Base-by-base conservation (phyloP, 257 asterid genomes). In the Dorcoceras hygrometricum region DNA sequence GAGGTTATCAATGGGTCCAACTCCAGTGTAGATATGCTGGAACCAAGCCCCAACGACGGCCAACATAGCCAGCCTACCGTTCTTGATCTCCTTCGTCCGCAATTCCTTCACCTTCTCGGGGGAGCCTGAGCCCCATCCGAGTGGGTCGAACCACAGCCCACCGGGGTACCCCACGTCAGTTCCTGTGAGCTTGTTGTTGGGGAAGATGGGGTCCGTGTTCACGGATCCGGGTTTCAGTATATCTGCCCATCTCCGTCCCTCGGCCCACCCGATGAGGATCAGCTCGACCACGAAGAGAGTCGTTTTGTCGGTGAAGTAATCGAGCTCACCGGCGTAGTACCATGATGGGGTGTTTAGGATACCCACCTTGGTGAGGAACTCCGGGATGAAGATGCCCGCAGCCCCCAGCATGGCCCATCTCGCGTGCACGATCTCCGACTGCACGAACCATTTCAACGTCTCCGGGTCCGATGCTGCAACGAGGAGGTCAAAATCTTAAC, bases 41-140 rank as follows among this genome's bases (percentile, higher is more conserved):
- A 94, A 94, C 99, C 99, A 94, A 0, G 97, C 99, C 39, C 99
- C 99, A 83, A 94, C 83, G 10, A 94, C 99, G 0, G 97, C 99
- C 84, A 94, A 71, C 99, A 94, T 94, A 1, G 99, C 99, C 63
- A 90, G 51, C 62, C 99, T 74, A 4, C 99, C 97, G 20, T 94
- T 94, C 88, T 94, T 94, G 80, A 94, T 85, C 76, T 94, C 99
- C 80, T 94, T 94, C n/a, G 95, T 85, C 73, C 99, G 90, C 77
- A 94, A 67, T 80, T 94, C 96, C 93, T 84, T 94, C 24, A 90
- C 11, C 31, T 94, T 90, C 43, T 29, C 79, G 0, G 95, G 89
- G 0, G 95, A 84, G 23, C 95, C 99, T 0, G 84, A 72, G 11
- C 99, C 99, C 95, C 95, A 94, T 6, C 99, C 97, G 3, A 93